phyloP scores from a whole-genome alignment of 2,329 filamentous ascomycete species.

The Fusarium piperis region DNA sequence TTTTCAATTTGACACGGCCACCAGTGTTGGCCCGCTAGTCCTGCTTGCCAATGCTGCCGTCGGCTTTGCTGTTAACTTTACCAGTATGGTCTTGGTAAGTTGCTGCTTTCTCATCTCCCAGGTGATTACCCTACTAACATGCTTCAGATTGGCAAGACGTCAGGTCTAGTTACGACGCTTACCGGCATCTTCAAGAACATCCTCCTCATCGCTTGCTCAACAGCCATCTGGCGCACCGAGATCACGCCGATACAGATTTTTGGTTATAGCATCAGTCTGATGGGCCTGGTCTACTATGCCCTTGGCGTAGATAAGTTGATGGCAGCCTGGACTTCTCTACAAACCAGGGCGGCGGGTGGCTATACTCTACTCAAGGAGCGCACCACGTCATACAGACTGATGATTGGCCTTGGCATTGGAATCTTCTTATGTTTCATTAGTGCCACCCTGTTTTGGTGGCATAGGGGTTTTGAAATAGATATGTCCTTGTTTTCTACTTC shows the following conservation, averaged over 20 bases:
- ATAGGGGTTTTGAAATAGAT: background rate
- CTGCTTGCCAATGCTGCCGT: conserved; percentile 13
- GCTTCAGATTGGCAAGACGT: conserved; percentile 13
- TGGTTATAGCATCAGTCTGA: background rate
- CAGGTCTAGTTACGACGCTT: conserved; percentile 2
- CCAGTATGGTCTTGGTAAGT: conserved; percentile 20
- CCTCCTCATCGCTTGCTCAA: background rate
- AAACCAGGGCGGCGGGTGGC: background rate
- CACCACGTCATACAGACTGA: background rate
- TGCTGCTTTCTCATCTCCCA: fast-evolving
- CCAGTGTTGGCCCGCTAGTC: background rate
- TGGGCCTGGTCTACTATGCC: background rate
- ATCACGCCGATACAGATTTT: background rate
- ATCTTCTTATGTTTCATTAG: background rate
- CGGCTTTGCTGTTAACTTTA: conserved; percentile 3
- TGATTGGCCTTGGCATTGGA: background rate
- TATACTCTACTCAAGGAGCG: background rate
- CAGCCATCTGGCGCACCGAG: conserved; percentile 9
- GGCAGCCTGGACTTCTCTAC: background rate
- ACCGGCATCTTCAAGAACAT: conserved; percentile 17
- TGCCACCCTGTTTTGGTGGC: background rate
- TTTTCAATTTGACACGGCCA: background rate
- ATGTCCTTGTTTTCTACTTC: background rate
- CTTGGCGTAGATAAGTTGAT: background rate
- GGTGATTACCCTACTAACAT: background rate